Evolutionary conservation across 2,329 filamentous ascomycete species (phyloP), one percentile per base, ranked within the genome.

Genomic region (Aspergillus aculeatus): DNA sequence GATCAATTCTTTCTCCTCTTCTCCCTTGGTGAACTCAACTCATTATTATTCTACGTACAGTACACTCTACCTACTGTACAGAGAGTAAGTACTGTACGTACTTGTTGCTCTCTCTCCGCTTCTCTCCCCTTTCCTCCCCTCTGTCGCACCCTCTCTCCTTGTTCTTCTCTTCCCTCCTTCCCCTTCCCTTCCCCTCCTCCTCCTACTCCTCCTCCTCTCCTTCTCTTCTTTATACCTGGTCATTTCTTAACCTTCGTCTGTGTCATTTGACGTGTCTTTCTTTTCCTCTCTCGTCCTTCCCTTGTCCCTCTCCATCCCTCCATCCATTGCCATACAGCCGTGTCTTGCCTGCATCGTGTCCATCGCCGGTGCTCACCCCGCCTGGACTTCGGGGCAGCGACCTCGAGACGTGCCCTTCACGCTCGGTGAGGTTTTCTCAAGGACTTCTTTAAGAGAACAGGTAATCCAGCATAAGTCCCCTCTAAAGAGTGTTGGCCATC

Each of bases 351-450:
- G 44, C 31, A 55, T 59, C 35, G 35, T 26, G 48, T 50, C 35
- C 32, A 58, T 31, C 32, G 54, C 49, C 49, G 56, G 47, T 51
- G 14, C 48, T 62, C 62, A 62, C 56, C 50, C 52, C 57, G 54
- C 54, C 50, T 61, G 54, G 53, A 49, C 49, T 55, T 47, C 57
- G 48, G 54, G 44, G 48, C 16, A 38, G 44, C 47, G 26, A 32
- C 24, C 41, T 61, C 61, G 61, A 62, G 62, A 58, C 61, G 47
- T 64, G 60, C 47, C 26, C 49, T 47, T 57, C 58, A 57, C 59
- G 50, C 60, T 61, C 57, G 58, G 50, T 44, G 38, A 44, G 62
- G 63, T 54, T 49, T 66, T 61, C 62, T 62, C 62, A 58, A 53
- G 38, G 41, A 29, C 44, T 35, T 35, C 14, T 35, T 19, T 19